Base-by-base conservation (phyloP, 305 asterid genomes). In the Plantago coronopus region DNA sequence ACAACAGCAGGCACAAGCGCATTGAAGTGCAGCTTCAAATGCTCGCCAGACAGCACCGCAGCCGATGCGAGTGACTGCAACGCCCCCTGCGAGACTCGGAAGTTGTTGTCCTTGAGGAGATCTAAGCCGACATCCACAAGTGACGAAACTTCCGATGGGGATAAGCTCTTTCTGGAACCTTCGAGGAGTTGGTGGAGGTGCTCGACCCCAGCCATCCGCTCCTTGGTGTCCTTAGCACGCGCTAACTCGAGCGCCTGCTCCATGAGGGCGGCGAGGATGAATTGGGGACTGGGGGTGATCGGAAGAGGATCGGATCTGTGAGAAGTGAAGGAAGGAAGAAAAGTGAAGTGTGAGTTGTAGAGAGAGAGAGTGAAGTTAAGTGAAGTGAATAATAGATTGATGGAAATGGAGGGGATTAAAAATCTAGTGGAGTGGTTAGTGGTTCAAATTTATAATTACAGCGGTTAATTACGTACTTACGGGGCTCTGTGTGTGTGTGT, bases 121-220 rank as follows among this genome's bases (percentile, higher is more conserved):
- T 93, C 97, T 74, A 93, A 69, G 76, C 94, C 79, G 8, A 82
- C 88, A 19, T 93, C 99, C 48, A 89, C 94, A 2, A 93, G 89
- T 13, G 94, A 87, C 70, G 94, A 72, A 57, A 87, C 96, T 59
- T 93, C 99, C 43, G 99, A 68, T 16, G 94, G 67, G 21, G 95
- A 75, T 21, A 89, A 64, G 1, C 73, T 75, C 87, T 81, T 89
- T 56, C 95, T 76, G 49, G 95, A 87, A 66, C 94, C 84, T 83
- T 93, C 99, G 48, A 93, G 91, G 17, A 83, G 93, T 66, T 93
- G 85, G 80, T 93, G 88, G 68, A 93, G 95, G 54, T 86, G 86
- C 81, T 91, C 98, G 42, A 88, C 98, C 19, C 95, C 98, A 2
- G 98, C 96, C 98, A 91, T 91, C 76, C 98, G 78, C 79, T 91